phyloP scores from a whole-genome alignment of 345 rosid species.

The Garcia nutans region DNA sequence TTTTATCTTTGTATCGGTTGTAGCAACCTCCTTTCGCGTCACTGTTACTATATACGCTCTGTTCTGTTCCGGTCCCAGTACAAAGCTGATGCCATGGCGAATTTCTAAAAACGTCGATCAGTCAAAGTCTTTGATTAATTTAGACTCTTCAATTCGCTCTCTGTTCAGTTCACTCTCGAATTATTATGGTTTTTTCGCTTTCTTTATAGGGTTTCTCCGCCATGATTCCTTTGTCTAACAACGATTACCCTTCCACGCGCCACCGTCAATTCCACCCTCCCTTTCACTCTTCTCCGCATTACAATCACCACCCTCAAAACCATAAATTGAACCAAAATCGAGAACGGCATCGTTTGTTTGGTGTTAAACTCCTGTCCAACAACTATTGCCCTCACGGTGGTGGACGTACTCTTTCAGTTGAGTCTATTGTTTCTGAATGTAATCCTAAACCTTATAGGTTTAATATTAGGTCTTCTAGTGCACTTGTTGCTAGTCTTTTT shows the following conservation, averaged over 20 bases:
- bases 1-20: too few relatives aligned
- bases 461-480: neutral
- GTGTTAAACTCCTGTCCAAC: neutral
- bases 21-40: too few relatives aligned
- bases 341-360: neutral
- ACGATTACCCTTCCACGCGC: neutral
- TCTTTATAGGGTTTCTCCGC: constrained; percentile 7
- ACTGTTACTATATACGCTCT: too few relatives aligned
- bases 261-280: neutral
- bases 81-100: too few relatives aligned
- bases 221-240: neutral
- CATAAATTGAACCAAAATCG: neutral
- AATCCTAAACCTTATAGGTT: neutral
- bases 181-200: neutral
- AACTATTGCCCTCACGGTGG: too few relatives aligned
- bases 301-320: neutral
- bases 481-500: neutral
- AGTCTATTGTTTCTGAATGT: constrained; percentile 11
- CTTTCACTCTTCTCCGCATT: neutral
- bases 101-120: too few relatives aligned
- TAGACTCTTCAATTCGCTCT: too few relatives aligned
- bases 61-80: too few relatives aligned
- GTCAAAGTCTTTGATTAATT: too few relatives aligned
- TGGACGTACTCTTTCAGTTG: neutral
- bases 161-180: too few relatives aligned